These are phyloP conservation scores for Puccinia brachypodii DNA, from an alignment of 1,284 basidiomycete species.

Conservation along the genomic window DNA sequence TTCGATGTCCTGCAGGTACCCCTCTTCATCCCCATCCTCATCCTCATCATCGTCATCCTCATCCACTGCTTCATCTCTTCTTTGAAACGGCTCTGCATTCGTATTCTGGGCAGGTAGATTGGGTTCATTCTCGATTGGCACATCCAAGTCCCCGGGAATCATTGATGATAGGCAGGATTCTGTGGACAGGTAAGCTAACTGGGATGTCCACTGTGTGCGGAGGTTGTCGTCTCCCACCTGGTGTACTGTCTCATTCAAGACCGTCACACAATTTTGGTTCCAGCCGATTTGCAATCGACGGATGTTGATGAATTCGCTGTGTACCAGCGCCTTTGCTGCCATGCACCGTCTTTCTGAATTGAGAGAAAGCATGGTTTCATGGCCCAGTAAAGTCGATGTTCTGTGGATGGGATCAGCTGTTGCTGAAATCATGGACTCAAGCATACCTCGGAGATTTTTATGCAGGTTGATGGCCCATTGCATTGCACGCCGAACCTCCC, in stretches of 20 bases:
- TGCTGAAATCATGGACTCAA: background rate
- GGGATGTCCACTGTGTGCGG: background rate
- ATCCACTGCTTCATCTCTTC: background rate
- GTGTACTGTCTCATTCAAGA: background rate
- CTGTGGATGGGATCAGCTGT: too few relatives aligned
- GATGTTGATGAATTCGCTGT: background rate
- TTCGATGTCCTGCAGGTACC: background rate
- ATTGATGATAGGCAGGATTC: background rate
- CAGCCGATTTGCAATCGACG: background rate
- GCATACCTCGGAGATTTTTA: background rate
- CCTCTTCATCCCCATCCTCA: background rate
- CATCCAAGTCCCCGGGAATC: background rate
- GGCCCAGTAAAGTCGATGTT: background rate
- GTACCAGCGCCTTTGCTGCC: background rate
- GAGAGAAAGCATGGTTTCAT: background rate
- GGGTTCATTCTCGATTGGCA: background rate
- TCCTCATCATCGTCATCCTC: too few relatives aligned
- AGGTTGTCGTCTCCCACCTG: background rate
- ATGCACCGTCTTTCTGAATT: background rate
- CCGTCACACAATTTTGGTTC: background rate
- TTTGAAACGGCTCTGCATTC: background rate
- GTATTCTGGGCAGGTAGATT: background rate
- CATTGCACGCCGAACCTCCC: constrained; percentile 17
- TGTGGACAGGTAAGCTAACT: background rate
- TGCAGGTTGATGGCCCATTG: background rate